Conservation (phyloP, 306 rosid genomes). For the Fagus crenata region DNA sequence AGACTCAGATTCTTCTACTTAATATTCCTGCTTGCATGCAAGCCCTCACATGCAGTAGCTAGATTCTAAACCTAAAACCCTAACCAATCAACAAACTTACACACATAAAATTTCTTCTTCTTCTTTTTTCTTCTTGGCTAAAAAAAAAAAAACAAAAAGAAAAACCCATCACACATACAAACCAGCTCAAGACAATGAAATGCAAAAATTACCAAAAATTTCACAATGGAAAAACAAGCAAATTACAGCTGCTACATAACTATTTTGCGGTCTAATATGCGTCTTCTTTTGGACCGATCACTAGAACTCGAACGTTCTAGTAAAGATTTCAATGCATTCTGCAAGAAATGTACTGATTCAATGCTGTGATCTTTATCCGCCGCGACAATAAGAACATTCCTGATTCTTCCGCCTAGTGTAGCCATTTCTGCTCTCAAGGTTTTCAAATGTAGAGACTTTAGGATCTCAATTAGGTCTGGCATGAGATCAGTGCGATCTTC, state of each 20-base stretch:
- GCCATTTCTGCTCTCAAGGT: conserved; percentile 84
- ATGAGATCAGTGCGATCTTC: conserved; percentile 93
- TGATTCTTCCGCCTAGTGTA: conserved; percentile 83
- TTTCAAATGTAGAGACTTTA: conserved; percentile 75
- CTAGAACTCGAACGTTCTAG: conserved; percentile 62
- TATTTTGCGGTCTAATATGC: conserved; percentile 55
- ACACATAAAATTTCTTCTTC: background rate
- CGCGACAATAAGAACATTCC: conserved; percentile 73
- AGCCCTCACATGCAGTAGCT: conserved; percentile 33
- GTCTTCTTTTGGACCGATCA: conserved; percentile 80
- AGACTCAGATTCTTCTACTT: conserved; percentile 27
- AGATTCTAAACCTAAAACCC: conserved; percentile 43
- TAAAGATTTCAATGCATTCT: conserved; percentile 79
- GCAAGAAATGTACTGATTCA: conserved; percentile 84
- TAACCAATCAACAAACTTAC: conserved; percentile 7
- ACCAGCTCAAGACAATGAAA: background rate
- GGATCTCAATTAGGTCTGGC: conserved; percentile 76
- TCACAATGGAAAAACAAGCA: background rate
- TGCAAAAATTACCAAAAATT: background rate
- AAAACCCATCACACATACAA: conserved; percentile 21
- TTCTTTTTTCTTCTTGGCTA: background rate
- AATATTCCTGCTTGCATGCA: conserved; percentile 47
- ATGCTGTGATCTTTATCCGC: conserved; percentile 79
- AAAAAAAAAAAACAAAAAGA: too few relatives aligned
- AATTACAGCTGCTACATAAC: conserved; percentile 10